Percentiles rank a stretch among this genome's conserved stretches.
Evolutionary conservation across 2,329 filamentous ascomycete species (phyloP).

Genomic region (Diplodia mutila): DNA sequence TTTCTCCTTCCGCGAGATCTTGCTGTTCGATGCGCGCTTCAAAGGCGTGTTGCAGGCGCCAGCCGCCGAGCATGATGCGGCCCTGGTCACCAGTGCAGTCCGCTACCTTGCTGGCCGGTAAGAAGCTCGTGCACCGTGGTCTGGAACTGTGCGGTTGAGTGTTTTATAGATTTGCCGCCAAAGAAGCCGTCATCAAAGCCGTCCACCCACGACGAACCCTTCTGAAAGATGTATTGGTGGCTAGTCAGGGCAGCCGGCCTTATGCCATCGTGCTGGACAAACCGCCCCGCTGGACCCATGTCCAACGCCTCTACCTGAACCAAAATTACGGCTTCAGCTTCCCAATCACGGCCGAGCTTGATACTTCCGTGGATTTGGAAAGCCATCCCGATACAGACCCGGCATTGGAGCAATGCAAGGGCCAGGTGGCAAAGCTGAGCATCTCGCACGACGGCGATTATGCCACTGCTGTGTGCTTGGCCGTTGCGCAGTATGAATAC

Average conservation of each 20-base stretch:
- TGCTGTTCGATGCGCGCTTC: slow-evolving; percentile 8
- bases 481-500: background rate
- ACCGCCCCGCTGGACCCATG: slow-evolving; percentile 5
- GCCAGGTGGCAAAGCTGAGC: slow-evolving; percentile 68
- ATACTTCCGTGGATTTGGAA: background rate
- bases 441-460: slow-evolving; percentile 90
- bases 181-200: slow-evolving; percentile 55
- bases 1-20: slow-evolving; percentile 21
- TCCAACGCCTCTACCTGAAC: slow-evolving; percentile 37
- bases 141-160: background rate
- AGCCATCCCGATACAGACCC: background rate
- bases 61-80: background rate
- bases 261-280: slow-evolving; percentile 30
- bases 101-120: slow-evolving; percentile 44
- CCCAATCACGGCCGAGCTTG: background rate
- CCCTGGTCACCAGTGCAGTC: background rate
- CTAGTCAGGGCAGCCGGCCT: background rate
- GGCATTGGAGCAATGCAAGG: slow-evolving; percentile 32
- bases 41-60: background rate
- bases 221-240: slow-evolving; percentile 13
- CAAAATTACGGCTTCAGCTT: background rate
- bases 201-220: slow-evolving; percentile 16
- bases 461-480: slow-evolving; percentile 63
- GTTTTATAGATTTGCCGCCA: slow-evolving; percentile 51
- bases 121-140: slow-evolving; percentile 6